These are phyloP conservation scores for Sordariomycetes sp. DNA, from an alignment of 2,329 filamentous ascomycete genomes.

Conservation along the genomic window DNA sequence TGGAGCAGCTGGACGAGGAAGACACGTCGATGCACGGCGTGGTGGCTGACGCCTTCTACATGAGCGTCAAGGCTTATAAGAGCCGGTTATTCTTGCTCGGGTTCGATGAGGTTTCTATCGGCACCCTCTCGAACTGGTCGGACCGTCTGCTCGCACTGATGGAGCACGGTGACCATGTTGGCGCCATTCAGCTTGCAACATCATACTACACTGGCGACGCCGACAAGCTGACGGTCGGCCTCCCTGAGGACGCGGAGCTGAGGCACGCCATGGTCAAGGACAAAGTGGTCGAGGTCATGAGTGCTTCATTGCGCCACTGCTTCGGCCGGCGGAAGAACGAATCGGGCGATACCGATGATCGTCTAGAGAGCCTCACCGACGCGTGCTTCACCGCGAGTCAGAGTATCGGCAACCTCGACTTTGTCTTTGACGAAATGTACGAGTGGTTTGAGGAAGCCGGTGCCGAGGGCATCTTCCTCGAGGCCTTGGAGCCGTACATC, in stretches of 20 bases:
- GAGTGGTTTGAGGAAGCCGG: slow-evolving; percentile 77
- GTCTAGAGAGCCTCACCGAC: slow-evolving; percentile 66
- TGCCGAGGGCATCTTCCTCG: slow-evolving; percentile 67
- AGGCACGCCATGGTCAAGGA: slow-evolving; percentile 77
- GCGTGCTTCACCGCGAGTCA: slow-evolving; percentile 78
- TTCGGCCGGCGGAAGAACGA: slow-evolving; percentile 55
- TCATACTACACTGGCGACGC: slow-evolving; percentile 84
- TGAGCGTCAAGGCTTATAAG: slow-evolving; percentile 96
- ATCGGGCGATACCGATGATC: slow-evolving; percentile 36
- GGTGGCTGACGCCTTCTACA: slow-evolving; percentile 93
- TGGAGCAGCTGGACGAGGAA: slow-evolving; percentile 81
- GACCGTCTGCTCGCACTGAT: slow-evolving; percentile 87
- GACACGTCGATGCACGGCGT: slow-evolving; percentile 89
- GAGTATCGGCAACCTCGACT: slow-evolving; percentile 66
- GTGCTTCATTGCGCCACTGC: slow-evolving; percentile 79
- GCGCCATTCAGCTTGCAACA: slow-evolving; percentile 80
- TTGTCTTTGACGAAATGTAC: slow-evolving; percentile 84
- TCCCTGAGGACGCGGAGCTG: slow-evolving; percentile 70
- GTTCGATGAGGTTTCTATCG: slow-evolving; percentile 88
- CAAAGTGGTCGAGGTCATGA: slow-evolving; percentile 87
- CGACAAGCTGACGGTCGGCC: slow-evolving; percentile 88
- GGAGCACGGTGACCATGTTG: slow-evolving; percentile 93
- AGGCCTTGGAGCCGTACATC: slow-evolving; percentile 81
- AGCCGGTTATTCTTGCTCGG: slow-evolving; percentile 84
- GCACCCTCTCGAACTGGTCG: slow-evolving; percentile 92